Evolutionary conservation across 371 early-diverging fungal species (phyloP), one percentile per base, ranked within the genome.

Genomic region (Circinella umbellata): DNA sequence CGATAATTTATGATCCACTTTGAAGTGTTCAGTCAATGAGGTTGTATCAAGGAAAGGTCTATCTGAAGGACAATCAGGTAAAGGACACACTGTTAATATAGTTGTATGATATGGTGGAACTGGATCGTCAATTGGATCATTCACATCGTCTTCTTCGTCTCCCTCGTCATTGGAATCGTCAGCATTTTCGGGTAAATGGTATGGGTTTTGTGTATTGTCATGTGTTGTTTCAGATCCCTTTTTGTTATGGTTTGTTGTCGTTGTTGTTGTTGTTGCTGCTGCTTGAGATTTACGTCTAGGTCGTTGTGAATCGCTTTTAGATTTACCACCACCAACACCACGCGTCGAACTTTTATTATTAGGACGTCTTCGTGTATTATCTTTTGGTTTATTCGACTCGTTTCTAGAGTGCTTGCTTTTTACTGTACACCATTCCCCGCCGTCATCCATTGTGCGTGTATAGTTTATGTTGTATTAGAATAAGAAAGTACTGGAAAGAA

Each of bases 11-110:
- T 96, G 96, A 4, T 75, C 85, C 6, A 80, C 69, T 55, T 88
- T 83, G 64, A 96, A 74, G 74, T 96, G 96, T 0, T 75, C 74
- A 11, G 87, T 87, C 9, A 94, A 76, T 17, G 88, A 82, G 7
- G 86, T 89, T 8, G 93, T 90, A 67, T 92, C 88, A 39, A 84
- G 82, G 51, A 92, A 85, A 13, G 88, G 88, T 34, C 82, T 82
- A 4, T 86, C 76, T 4, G 80, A 72, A 14, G 78, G 71, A 66
- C 89, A 88, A 10, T 73, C 71, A 6, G 81, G 66, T 63, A 88
- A 82, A 49, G 86, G 86, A 64, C 93, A 91, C 35, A 75, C 77
- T 38, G 90, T 76, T 61, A 85, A 61, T 39, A 90, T 80, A 38
- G 85, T 77, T 10, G 90, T 88, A 46, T 91, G 91, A 68, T 91